phyloP scores from a whole-genome alignment of 1,139 yeast species.

The Wickerhamiella infanticola region DNA sequence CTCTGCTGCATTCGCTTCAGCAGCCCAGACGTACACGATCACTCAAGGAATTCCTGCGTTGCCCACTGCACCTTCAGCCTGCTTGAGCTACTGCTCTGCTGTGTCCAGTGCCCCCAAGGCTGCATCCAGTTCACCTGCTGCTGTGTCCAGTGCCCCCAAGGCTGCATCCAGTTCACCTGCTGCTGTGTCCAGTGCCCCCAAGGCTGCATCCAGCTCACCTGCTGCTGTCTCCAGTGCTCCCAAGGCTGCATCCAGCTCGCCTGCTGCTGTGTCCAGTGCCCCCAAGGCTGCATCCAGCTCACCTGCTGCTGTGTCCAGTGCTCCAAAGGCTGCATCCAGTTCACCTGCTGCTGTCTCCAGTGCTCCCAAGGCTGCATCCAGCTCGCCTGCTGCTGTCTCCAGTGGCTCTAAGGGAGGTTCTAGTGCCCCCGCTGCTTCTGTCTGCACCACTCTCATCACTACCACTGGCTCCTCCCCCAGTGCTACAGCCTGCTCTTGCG shows the following conservation, averaged over 20 bases:
- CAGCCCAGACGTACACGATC: slow-evolving; percentile 3
- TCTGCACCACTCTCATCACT: background rate
- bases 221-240: background rate
- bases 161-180: background rate
- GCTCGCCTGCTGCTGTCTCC: background rate
- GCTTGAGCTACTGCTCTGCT: background rate
- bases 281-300: background rate
- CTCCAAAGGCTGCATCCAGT: background rate
- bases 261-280: background rate
- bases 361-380: background rate
- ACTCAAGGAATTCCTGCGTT: background rate
- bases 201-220: background rate
- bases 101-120: background rate
- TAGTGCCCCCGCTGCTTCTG: background rate
- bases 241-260: background rate
- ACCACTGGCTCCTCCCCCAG: background rate
- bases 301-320: background rate
- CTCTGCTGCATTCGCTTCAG: slow-evolving; percentile 17
- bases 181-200: background rate
- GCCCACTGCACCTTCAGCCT: background rate
- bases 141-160: background rate
- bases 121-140: background rate
- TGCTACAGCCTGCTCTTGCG: too few species aligned
- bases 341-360: background rate
- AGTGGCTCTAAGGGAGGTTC: background rate